Percentiles rank a stretch among this genome's conserved stretches.
Evolutionary conservation across 2,329 filamentous ascomycete species (phyloP).

Genomic region (Talaromyces sp.): DNA sequence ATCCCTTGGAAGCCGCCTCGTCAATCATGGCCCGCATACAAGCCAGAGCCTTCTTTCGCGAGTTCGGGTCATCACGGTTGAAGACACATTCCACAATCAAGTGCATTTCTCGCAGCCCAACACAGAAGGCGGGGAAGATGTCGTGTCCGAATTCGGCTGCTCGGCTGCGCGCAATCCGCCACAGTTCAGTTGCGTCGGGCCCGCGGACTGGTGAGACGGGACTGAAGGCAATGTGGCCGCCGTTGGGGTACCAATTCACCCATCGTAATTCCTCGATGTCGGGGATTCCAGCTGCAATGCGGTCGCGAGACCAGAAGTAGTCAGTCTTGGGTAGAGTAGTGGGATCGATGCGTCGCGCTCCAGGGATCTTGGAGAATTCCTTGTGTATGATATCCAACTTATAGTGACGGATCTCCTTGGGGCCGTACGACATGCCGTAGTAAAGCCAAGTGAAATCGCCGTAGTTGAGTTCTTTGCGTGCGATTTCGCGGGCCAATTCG

Average conservation of each 20-base stretch:
- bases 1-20: conserved; percentile 15
- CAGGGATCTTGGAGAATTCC: conserved; percentile 33
- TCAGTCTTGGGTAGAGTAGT: conserved; percentile 33
- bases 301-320: conserved; percentile 31
- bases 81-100: conserved; percentile 18
- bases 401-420: conserved; percentile 32
- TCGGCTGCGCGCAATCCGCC: conserved; percentile 32
- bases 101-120: conserved; percentile 36
- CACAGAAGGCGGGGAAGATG: conserved; percentile 40
- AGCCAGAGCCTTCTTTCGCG: conserved; percentile 9
- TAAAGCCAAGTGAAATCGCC: conserved; percentile 38
- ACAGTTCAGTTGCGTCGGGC: conserved; percentile 40
- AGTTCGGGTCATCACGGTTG: conserved; percentile 16
- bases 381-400: conserved; percentile 30
- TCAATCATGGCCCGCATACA: conserved; percentile 16
- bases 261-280: conserved; percentile 42
- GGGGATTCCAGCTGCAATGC: conserved; percentile 35
- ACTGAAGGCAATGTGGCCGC: conserved; percentile 43
- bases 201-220: conserved; percentile 47
- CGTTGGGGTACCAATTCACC: conserved; percentile 33
- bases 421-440: conserved; percentile 37
- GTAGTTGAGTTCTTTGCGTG: conserved; percentile 25
- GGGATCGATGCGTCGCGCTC: conserved; percentile 35
- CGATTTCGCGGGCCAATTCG: conserved; percentile 31
- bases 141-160: conserved; percentile 28